phyloP scores from a whole-genome alignment of 225 moss, liverwort and hornwort genomes.

The Anthoceros angustus region DNA sequence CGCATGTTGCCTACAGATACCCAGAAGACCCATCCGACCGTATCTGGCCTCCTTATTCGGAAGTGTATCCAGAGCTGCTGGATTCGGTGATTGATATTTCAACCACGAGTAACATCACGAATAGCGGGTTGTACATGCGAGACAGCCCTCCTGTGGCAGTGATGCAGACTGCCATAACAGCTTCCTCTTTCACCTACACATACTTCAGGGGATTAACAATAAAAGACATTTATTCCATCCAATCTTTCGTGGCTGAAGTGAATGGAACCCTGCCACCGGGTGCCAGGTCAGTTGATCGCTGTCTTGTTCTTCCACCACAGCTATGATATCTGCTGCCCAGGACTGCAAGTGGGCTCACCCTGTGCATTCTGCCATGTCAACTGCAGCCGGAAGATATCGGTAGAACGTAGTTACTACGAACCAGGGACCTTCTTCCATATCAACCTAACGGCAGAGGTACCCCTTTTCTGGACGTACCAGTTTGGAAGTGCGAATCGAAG shows the following conservation, averaged over 20 bases:
- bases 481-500: background rate
- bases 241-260: background rate
- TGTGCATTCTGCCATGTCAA: too few species aligned
- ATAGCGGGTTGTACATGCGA: background rate
- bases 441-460: background rate
- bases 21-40: background rate
- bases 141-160: background rate
- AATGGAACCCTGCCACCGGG: background rate
- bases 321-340: too few species aligned
- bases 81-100: background rate
- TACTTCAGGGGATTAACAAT: background rate
- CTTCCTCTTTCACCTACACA: background rate
- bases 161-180: constrained; percentile 2
- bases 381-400: background rate
- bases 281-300: too few species aligned
- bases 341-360: too few species aligned
- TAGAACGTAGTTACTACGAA: background rate
- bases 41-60: background rate
- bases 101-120: background rate
- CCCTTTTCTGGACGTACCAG: background rate
- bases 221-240: background rate
- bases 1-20: background rate
- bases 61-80: background rate
- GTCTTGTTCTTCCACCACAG: too few species aligned
- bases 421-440: background rate